Evolutionary conservation across 129 eudicot species (phyloP).

Genomic region (Tanacetum coccineum): DNA sequence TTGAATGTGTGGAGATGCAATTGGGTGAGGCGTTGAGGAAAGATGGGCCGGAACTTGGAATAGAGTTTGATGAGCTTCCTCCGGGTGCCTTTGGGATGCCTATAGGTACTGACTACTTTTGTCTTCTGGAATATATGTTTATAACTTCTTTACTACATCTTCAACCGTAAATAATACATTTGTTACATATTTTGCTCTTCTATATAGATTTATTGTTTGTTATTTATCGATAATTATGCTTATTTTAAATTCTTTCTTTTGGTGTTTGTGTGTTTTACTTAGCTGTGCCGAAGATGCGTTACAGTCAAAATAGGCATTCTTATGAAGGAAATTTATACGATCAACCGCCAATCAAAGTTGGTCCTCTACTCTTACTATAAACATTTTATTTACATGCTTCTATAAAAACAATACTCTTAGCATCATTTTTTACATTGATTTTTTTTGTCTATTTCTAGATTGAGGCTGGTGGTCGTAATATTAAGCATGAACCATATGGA

Average conservation of each 20-base stretch:
- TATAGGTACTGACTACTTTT: conserved; percentile 43
- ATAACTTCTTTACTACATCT: too few species aligned
- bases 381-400: not conserved
- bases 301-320: conserved; percentile 44
- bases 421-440: not conserved
- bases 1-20: conserved; percentile 80
- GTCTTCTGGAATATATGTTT: too few species aligned
- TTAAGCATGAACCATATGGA: conserved; percentile 58
- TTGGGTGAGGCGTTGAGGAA: conserved; percentile 81
- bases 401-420: not conserved
- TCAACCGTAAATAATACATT: too few species aligned
- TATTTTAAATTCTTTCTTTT: conserved; percentile 12
- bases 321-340: conserved; percentile 52
- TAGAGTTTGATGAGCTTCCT: conserved; percentile 87
- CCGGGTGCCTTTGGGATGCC: conserved; percentile 98
- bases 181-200: too few species aligned
- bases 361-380: conserved; percentile 33
- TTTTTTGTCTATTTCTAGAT: conserved; percentile 44
- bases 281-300: conserved; percentile 44
- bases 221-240: conserved; percentile 1
- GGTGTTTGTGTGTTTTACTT: conserved; percentile 28
- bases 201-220: too few species aligned
- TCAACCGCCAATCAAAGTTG: conserved; percentile 51
- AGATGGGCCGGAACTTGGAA: conserved; percentile 91
- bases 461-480: conserved; percentile 42